These are phyloP conservation scores for Aspergillus novofumigatus DNA, from an alignment of 2,329 filamentous ascomycete species.

Conservation along the genomic window DNA sequence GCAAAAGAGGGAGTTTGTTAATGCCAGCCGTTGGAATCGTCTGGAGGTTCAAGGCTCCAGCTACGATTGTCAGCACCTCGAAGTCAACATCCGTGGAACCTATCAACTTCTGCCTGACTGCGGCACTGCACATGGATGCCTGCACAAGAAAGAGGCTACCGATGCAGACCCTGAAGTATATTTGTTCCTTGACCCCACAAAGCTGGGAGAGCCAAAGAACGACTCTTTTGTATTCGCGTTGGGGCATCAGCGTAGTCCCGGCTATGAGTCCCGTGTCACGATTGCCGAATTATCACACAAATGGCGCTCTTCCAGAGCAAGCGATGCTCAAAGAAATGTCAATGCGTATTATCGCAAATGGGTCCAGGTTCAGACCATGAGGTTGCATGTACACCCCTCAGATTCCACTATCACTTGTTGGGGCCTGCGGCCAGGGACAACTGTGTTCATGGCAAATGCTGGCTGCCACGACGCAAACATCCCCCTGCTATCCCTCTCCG, in stretches of 20 bases:
- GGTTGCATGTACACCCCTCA: slow-evolving; percentile 16
- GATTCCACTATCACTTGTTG: slow-evolving; percentile 17
- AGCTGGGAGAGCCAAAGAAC: slow-evolving; percentile 41
- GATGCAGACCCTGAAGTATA: slow-evolving; percentile 38
- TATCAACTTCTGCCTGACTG: slow-evolving; percentile 54
- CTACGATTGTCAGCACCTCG: slow-evolving; percentile 24
- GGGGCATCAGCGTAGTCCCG: slow-evolving; percentile 43
- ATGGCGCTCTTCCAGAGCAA: slow-evolving; percentile 41
- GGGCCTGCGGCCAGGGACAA: slow-evolving; percentile 13
- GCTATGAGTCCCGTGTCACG: slow-evolving; percentile 44
- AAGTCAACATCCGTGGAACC: slow-evolving; percentile 44
- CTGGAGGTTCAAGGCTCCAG: slow-evolving; percentile 39
- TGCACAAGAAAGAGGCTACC: slow-evolving; percentile 46
- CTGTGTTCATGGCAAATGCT: slow-evolving; percentile 11
- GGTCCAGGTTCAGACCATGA: slow-evolving; percentile 16
- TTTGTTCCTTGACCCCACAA: slow-evolving; percentile 56
- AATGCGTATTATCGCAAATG: slow-evolving; percentile 30
- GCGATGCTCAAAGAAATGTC: slow-evolving; percentile 13
- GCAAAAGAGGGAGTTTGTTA: slow-evolving; percentile 30
- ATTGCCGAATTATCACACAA: slow-evolving; percentile 45
- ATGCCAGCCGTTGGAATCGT: slow-evolving; percentile 42
- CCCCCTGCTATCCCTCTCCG: slow-evolving; percentile 26
- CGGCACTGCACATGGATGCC: slow-evolving; percentile 51
- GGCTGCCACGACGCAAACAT: slow-evolving; percentile 31
- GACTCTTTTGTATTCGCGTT: slow-evolving; percentile 57